Evolutionary conservation across 257 asterid genomes (phyloP), one percentile per base, ranked within the genome.

Genomic region (Eustoma russellianum): DNA sequence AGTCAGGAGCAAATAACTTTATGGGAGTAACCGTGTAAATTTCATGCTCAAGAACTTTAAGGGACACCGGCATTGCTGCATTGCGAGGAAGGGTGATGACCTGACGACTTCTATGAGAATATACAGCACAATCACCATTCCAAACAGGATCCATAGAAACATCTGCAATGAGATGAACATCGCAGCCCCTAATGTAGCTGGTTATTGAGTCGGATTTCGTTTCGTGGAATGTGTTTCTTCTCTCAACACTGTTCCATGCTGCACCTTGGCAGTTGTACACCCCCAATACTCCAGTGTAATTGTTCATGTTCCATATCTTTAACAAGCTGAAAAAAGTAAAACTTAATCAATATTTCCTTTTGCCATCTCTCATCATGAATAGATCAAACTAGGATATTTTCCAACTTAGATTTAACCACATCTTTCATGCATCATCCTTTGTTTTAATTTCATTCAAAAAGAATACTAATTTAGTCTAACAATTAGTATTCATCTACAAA

Each of bases 241-340:
- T 76, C 76, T 82, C 94, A 41, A 59, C 55, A 15, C 65, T 67
- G 46, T 74, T 84, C 96, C 96, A 84, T 12, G 96, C 90, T 52
- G 96, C 96, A 38, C 94, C 96, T 55, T 84, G 96, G 62, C 94
- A 88, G 65, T 88, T 88, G 82, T 84, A 88, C n/a, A 84, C 85
- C 16, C 94, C 96, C 17, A 88, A 68, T 2, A 84, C 83, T 55
- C 93, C 94, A 12, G 79, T 82, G 61, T 70, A 66, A 65, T 84
- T 88, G 85, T 88, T 88, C 83, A 84, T 78, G 79, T 84, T 88
- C 96, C 96, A 88, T 66, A 88, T 84, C 81, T 88, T 88, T 82
- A 88, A 71, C 59, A 84, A 54, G 67, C 94, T 87, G 68, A 57
- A 65, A 43, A 38, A 12, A 61, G 41, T 46, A 52, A 60, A 3